These are phyloP conservation scores for Parachaetomium inaequale DNA, from an alignment of 495 filamentous ascomycete species.

Conservation along the genomic window DNA sequence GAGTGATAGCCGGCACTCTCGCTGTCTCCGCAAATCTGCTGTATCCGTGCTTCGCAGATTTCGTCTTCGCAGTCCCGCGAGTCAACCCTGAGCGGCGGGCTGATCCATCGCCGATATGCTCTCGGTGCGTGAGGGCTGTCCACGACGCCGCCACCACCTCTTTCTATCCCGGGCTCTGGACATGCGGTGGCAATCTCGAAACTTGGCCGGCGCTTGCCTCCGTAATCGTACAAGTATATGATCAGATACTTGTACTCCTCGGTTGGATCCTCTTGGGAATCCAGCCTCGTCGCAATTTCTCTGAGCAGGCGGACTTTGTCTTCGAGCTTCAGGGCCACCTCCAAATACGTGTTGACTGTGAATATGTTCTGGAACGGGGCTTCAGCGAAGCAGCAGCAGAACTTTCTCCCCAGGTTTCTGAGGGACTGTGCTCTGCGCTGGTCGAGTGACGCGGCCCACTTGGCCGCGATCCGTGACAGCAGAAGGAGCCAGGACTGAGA, in stretches of 20 bases:
- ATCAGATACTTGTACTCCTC: neutral
- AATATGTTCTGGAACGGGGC: neutral
- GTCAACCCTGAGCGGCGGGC: neutral
- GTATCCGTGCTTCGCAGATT: no score
- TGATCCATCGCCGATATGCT: neutral
- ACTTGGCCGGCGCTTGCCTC: neutral
- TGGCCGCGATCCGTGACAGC: neutral
- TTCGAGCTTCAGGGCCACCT: neutral
- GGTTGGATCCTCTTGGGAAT: neutral
- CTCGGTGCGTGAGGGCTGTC: neutral
- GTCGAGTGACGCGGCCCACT: neutral
- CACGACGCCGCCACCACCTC: neutral
- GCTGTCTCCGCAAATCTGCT: no score
- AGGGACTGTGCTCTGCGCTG: neutral
- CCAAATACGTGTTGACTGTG: neutral
- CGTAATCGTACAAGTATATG: neutral
- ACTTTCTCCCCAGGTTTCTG: neutral
- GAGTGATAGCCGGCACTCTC: no score
- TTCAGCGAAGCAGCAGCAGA: neutral
- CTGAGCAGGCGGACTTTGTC: neutral
- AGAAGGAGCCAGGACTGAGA: neutral
- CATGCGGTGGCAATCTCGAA: neutral
- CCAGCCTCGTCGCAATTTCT: neutral
- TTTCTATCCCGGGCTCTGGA: neutral
- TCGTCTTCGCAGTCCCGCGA: neutral